Base-by-base conservation (phyloP, 495 filamentous ascomycete genomes). In the Penicillium parvum region DNA sequence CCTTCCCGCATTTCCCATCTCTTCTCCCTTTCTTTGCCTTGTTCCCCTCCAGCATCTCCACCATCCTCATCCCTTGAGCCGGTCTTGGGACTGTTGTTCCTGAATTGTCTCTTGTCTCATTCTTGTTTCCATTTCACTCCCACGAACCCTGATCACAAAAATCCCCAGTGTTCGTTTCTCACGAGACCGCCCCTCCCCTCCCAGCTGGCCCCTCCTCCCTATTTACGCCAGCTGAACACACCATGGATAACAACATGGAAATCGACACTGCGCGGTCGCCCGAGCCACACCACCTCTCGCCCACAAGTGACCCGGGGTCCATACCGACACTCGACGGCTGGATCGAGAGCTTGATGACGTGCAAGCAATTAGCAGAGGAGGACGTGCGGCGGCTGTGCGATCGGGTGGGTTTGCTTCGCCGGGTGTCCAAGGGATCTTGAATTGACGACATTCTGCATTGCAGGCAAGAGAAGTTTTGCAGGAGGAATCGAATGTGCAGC, bases 221-320 rank as follows among this genome's bases (percentile, higher is more conserved):
- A 21, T 50, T 52, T 32, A 41, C 48, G 39, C 40, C 50, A 56
- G 45, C 53, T 52, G 55, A 52, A 48, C 50, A 50, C 52, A 48
- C 52, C 43, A 95, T 95, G 90, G 92, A 98, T 71, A 95, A 90
- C 58, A 95, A 94, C 68, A 98, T 98, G 92, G 92, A 98, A 65
- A 90, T 96, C 50, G 74, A 78, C 56, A 64, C 73, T 34, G 86
- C 85, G 57, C 85, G 89, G 63, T 78, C 83, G 50, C 86, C 90
- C 48, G 82, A 94, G 58, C 86, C 90, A 49, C 79, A 90, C 62
- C 73, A 77, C 53, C 69, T 88, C 57, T 76, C 84, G 39, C 81
- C 85, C 49, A 72, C 77, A 16, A 75, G 80, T 35, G 94, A 97
- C 65, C 83, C 94, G 7, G 78, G 87, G 23, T 85, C 89, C 43